phyloP scores from a whole-genome alignment of 768 basidiomycete genomes.

The Lactarius akahatsu region DNA sequence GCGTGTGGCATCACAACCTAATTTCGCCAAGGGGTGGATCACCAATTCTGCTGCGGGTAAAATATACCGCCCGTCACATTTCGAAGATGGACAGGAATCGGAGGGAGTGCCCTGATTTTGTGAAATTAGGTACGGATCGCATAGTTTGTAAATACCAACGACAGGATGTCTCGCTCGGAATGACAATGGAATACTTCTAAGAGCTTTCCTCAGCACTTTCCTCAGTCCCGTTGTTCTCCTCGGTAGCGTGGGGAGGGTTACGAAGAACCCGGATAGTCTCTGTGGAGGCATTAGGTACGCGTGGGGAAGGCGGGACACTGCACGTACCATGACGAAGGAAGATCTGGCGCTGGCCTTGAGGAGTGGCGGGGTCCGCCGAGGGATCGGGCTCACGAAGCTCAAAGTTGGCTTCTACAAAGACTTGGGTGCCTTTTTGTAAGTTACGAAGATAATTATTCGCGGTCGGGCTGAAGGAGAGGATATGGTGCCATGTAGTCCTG shows the following conservation, averaged over 20 bases:
- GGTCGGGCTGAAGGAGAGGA: conserved; percentile 67
- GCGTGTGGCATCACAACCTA: not conserved
- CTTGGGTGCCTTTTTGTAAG: conserved; percentile 67
- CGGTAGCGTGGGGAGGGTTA: not conserved
- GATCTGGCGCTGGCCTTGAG: conserved; percentile 76
- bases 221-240: conserved; percentile 30
- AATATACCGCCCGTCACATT: conserved; percentile 27
- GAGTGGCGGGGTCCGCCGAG: conserved; percentile 61
- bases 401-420: conserved; percentile 79
- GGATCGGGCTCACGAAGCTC: conserved; percentile 73
- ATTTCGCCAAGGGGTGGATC: conserved; percentile 24
- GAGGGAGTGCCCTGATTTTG: conserved; percentile 18
- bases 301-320: not conserved
- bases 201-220: conserved; percentile 15
- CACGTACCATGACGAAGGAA: conserved; percentile 74
- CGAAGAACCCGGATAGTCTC: conserved; percentile 55
- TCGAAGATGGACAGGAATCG: conserved; percentile 26
- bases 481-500: conserved; percentile 69
- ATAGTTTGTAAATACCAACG: not conserved
- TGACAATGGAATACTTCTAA: conserved; percentile 7
- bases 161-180: conserved; percentile 8
- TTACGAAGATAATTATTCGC: conserved; percentile 64
- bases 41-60: conserved; percentile 24
- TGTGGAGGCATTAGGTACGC: conserved; percentile 32
- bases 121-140: conserved; percentile 7